Conservation (phyloP, 176 grass and related monocot species). For the Typha latifolia region DNA sequence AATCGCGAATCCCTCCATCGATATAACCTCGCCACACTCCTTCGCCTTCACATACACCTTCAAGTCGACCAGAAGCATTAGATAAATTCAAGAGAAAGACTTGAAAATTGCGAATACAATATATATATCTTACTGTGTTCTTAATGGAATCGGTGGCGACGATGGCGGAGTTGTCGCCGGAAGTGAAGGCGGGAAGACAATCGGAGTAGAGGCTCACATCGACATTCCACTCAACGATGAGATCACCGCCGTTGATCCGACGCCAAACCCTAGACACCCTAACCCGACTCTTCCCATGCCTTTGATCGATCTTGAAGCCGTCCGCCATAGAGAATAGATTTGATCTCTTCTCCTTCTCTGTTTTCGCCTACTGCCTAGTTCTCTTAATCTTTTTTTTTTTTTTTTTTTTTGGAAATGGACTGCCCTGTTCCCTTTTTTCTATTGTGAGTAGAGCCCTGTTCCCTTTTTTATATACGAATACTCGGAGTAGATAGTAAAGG, state of each 20-base stretch:
- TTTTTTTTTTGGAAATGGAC: too few relatives aligned
- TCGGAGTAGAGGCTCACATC: conserved; percentile 70
- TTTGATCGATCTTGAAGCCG: conserved; percentile 57
- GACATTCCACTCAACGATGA: conserved; percentile 81
- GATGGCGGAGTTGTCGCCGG: conserved; percentile 78
- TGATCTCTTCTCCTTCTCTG: neutral
- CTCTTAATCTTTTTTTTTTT: too few relatives aligned
- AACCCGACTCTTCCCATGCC: conserved; percentile 86
- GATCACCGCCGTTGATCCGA: conserved; percentile 21
- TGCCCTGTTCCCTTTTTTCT: too few relatives aligned
- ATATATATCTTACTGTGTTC: conserved; percentile 43
- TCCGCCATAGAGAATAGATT: conserved; percentile 31
- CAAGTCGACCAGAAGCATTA: neutral
- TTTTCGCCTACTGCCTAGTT: neutral
- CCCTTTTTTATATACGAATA: too few relatives aligned
- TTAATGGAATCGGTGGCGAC: conserved; percentile 98
- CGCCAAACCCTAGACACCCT: conserved; percentile 75
- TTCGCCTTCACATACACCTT: conserved; percentile 96
- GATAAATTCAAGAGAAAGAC: too few relatives aligned
- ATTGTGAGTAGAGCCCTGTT: too few relatives aligned
- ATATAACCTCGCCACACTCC: conserved; percentile 60
- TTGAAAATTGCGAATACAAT: too few relatives aligned
- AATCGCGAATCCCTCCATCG: conserved; percentile 72
- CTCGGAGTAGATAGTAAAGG: too few relatives aligned
- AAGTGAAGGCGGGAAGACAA: conserved; percentile 74